A percentile compares a stretch with the other conserved stretches of the same genome.
phyloP scores from a whole-genome alignment of 1,284 basidiomycete genomes.

The Sanghuangporus weigelae region DNA sequence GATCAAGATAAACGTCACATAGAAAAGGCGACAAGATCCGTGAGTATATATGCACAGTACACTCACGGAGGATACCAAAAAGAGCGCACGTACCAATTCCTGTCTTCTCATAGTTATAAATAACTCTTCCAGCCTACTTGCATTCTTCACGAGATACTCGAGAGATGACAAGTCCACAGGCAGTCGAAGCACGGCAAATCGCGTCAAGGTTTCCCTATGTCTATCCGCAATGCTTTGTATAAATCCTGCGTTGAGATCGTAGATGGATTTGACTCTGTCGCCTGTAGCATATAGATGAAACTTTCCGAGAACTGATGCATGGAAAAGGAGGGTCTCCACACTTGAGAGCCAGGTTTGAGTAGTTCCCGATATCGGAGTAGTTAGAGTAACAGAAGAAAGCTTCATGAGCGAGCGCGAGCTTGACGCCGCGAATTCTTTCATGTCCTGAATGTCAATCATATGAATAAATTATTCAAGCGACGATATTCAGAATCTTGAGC shows the following conservation, averaged over 20 bases:
- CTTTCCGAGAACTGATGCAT: conserved; percentile 40
- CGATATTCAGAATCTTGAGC: conserved; percentile 1
- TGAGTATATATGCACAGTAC: neutral
- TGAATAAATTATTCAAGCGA: neutral
- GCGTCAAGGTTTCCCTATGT: conserved; percentile 47
- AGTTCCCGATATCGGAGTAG: conserved; percentile 35
- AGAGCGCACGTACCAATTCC: conserved; percentile 38
- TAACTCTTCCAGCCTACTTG: conserved; percentile 49
- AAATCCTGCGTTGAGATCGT: conserved; percentile 38
- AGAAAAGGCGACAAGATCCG: conserved; percentile 9
- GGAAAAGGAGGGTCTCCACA: conserved; percentile 40
- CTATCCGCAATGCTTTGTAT: conserved; percentile 42
- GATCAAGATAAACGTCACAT: neutral
- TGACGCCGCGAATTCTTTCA: conserved; percentile 38
- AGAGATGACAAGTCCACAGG: conserved; percentile 44
- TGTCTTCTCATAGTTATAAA: conserved; percentile 50
- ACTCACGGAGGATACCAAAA: neutral
- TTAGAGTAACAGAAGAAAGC: conserved; percentile 56
- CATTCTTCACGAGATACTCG: conserved; percentile 48
- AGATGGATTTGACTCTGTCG: conserved; percentile 24
- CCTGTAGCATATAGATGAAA: conserved; percentile 61
- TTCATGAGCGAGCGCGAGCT: conserved; percentile 36
- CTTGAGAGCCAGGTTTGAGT: conserved; percentile 38
- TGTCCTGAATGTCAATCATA: conserved; percentile 36
- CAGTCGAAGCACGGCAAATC: conserved; percentile 62